These are phyloP conservation scores for Coprinellus aureogranulatus DNA, from an alignment of 768 basidiomycete genomes.

Conservation along the genomic window DNA sequence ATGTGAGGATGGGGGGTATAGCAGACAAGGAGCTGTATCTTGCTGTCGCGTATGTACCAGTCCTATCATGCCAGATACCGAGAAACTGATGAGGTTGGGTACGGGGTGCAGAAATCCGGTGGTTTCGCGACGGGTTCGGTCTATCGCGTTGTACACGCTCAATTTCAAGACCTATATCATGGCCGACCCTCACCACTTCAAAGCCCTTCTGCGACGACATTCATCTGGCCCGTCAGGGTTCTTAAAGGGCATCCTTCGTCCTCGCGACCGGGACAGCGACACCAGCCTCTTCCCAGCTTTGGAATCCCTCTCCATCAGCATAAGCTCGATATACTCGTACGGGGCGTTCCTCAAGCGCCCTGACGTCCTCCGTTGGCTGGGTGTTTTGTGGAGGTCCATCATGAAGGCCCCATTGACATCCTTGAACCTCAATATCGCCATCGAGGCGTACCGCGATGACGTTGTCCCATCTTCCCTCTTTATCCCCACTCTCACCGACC, in stretches of 20 bases:
- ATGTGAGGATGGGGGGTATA: not conserved
- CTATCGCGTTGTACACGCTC: not conserved
- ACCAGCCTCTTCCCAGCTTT: not conserved
- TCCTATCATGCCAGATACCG: too few relatives aligned
- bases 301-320: not conserved
- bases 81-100: too few relatives aligned
- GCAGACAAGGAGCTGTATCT: not conserved
- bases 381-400: not conserved
- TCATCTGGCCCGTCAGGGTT: too few relatives aligned
- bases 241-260: too few relatives aligned
- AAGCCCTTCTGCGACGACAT: not conserved
- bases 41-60: not conserved
- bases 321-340: conserved; percentile 1
- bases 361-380: not conserved
- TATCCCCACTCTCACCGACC: not conserved
- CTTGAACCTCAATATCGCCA: not conserved
- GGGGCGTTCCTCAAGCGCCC: not conserved
- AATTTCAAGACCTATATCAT: conserved; percentile 2
- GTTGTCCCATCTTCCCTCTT: not conserved
- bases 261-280: too few relatives aligned
- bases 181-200: too few relatives aligned
- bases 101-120: not conserved
- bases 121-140: not conserved
- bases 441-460: conserved; percentile 3
- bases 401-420: not conserved